These are phyloP conservation scores for Biancaea sappan DNA, from an alignment of 306 rosid genomes.

Conservation along the genomic window DNA sequence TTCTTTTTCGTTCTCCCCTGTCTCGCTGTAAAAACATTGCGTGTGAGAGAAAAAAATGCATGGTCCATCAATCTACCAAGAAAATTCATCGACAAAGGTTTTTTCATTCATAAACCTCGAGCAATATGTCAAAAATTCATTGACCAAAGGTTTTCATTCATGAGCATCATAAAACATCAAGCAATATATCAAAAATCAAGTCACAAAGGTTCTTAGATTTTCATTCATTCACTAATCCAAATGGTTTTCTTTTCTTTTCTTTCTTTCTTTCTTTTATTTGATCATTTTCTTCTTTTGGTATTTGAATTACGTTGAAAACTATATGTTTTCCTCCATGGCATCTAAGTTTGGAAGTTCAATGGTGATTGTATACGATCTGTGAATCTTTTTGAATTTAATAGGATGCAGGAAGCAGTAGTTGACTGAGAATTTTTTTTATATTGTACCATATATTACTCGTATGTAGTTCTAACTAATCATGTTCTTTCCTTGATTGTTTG, in stretches of 20 bases:
- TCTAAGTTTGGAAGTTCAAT: neutral
- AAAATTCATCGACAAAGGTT: no score
- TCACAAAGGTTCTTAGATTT: neutral
- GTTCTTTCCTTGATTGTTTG: neutral
- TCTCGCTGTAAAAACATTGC: no score
- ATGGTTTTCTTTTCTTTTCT: neutral
- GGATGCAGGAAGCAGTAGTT: neutral
- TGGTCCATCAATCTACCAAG: no score
- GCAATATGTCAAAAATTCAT: neutral
- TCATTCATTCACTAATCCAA: neutral
- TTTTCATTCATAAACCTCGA: no score
- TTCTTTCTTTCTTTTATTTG: neutral
- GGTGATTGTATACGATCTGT: neutral
- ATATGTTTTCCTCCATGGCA: neutral
- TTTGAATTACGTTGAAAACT: neutral
- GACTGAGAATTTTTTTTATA: neutral
- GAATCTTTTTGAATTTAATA: neutral
- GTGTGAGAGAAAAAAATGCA: no score
- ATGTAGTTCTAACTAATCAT: neutral
- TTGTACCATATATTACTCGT: neutral
- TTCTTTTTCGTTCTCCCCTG: no score
- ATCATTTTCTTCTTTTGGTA: neutral
- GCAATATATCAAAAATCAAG: neutral
- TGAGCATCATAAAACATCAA: no score
- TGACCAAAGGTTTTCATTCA: neutral